These are phyloP conservation scores for Lichtheimia corymbifera DNA, from an alignment of 371 early-diverging fungal species.

Conservation along the genomic window DNA sequence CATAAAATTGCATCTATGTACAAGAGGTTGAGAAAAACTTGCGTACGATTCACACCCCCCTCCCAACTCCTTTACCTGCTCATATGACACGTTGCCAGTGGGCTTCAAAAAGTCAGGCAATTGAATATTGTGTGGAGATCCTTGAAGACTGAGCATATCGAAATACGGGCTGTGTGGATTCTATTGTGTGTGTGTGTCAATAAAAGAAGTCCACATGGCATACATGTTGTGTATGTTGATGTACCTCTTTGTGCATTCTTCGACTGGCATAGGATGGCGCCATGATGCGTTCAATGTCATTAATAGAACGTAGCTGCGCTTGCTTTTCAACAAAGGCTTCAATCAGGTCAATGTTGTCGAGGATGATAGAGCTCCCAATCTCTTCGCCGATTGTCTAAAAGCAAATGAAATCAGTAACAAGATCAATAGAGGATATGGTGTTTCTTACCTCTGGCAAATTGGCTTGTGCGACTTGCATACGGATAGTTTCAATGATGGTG, in stretches of 20 bases:
- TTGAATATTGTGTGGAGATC: slow-evolving; percentile 74
- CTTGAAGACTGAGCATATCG: slow-evolving; percentile 75
- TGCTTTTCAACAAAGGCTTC: slow-evolving; percentile 90
- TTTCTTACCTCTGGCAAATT: slow-evolving; percentile 72
- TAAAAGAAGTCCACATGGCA: not conserved
- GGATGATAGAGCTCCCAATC: slow-evolving; percentile 75
- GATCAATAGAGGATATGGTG: not conserved
- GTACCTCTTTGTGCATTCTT: slow-evolving; percentile 75
- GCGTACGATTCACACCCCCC: too few species aligned
- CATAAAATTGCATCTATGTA: slow-evolving; percentile 16
- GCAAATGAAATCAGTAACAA: not conserved
- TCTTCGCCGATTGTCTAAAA: slow-evolving; percentile 64
- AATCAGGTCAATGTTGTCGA: slow-evolving; percentile 89
- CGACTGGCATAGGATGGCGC: slow-evolving; percentile 71
- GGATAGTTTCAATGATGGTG: slow-evolving; percentile 75
- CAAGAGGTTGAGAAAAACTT: not conserved
- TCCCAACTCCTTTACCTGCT: slow-evolving; percentile 66
- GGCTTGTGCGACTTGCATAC: slow-evolving; percentile 74
- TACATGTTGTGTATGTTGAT: not conserved
- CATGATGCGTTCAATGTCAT: slow-evolving; percentile 82
- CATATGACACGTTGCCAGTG: slow-evolving; percentile 72
- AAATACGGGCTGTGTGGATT: slow-evolving; percentile 82
- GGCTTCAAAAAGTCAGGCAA: slow-evolving; percentile 83
- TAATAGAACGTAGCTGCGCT: slow-evolving; percentile 84
- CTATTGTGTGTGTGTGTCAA: slow-evolving; percentile 11